Conservation (phyloP, 352 stramenopile species). For the Globisporangium canariense region DNA sequence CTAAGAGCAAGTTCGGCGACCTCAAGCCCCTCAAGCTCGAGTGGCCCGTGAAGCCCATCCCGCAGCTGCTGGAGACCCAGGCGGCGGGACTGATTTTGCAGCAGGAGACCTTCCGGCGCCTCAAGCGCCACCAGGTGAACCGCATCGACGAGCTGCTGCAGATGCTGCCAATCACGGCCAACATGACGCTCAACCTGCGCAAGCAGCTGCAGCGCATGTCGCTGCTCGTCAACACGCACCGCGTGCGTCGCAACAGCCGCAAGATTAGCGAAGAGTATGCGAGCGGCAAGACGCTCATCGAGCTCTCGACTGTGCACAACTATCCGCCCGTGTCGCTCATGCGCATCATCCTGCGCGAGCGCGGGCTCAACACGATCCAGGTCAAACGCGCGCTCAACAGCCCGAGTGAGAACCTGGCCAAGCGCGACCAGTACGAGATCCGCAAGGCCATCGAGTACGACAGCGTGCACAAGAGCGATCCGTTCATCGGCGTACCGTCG, state of each 20-base stretch:
- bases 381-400: constrained; percentile 61
- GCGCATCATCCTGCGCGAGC: constrained; percentile 71
- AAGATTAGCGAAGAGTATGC: constrained; percentile 71
- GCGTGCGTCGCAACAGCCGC: constrained; percentile 53
- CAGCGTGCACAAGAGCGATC: constrained; percentile 83
- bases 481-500: constrained; percentile 60
- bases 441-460: constrained; percentile 72
- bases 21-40: constrained; percentile 51
- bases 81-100: constrained; percentile 75
- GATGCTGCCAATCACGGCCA: constrained; percentile 85
- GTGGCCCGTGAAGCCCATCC: constrained; percentile 74
- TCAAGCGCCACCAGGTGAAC: constrained; percentile 80
- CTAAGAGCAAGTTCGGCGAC: constrained; percentile 61
- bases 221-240: constrained; percentile 82
- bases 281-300: constrained; percentile 71
- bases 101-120: constrained; percentile 81
- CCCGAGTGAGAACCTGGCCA: constrained; percentile 46
- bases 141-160: constrained; percentile 77
- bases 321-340: constrained; percentile 83
- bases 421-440: constrained; percentile 71
- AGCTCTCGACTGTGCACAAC: constrained; percentile 69
- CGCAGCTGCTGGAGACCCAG: constrained; percentile 80
- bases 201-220: constrained; percentile 86
- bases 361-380: constrained; percentile 54
- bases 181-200: constrained; percentile 84